Base-by-base conservation (phyloP, 2,329 filamentous ascomycete genomes). In the Talaromyces pinophilus region DNA sequence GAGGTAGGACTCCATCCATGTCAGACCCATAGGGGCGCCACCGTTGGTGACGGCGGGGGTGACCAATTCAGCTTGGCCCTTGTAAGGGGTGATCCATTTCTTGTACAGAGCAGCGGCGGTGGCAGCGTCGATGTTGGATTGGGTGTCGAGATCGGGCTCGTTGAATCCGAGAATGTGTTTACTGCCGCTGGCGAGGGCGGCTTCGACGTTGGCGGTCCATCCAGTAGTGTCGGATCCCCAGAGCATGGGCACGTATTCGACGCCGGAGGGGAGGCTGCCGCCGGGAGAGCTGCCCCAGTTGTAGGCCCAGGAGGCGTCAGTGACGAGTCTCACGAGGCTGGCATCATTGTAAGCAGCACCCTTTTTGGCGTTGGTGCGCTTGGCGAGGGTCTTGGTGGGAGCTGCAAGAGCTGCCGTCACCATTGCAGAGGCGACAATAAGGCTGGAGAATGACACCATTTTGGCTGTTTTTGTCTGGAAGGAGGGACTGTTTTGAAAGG, bases 221-320 rank as follows among this genome's bases (percentile, higher is more conserved):
- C 67, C 70, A 28, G 64, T 67, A 65, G 79, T 75, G 68, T 75
- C 72, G n/a, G 69, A 52, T 35, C 79, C 78, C 80, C 80, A 82
- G 64, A 82, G 75, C 77, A 81, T 80, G 48, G 81, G 81, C 6
- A 82, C 76, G 68, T 73, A 83, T 64, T 82, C 79, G 59, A 79
- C 71, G 19, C 74, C 72, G 5, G 66, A 66, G 40, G 78, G 72
- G 5, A 79, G 70, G 7, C 35, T 62, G 17, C 80, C 79, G 28
- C 67, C 70, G 30, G 72, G 44, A 28, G 67, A 67, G 60, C 72
- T 68, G 42, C 71, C 79, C 81, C 81, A 83, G 74, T 83, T 80
- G 72, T 82, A 82, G 42, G 77, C 78, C 81, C 81, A 83, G 59
- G 75, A 73, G 55, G 80, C 71, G 28, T 69, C 55, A 28, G 70